Evolutionary conservation across 805 yeast genomes (phyloP).

Genomic region (Spathaspora passalidarum): DNA sequence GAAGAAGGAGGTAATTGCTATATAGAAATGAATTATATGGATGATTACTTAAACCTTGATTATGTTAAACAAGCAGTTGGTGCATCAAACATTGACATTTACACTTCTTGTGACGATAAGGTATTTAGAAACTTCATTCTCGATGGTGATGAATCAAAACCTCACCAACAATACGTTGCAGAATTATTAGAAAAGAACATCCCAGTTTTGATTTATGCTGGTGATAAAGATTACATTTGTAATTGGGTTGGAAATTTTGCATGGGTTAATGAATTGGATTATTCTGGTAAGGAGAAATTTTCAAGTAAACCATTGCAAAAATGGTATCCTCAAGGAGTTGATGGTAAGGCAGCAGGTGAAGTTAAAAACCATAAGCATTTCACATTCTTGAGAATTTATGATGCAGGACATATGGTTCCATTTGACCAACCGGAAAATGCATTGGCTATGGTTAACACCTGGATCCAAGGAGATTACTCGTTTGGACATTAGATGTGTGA

Average conservation of each 20-base stretch:
- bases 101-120: slow-evolving; percentile 47
- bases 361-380: slow-evolving; percentile 70
- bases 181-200: slow-evolving; percentile 36
- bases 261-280: slow-evolving; percentile 37
- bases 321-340: slow-evolving; percentile 27
- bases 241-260: slow-evolving; percentile 45
- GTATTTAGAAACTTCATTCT: slow-evolving; percentile 49
- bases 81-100: slow-evolving; percentile 47
- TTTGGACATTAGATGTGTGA: slow-evolving; percentile 12
- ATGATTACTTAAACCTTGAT: slow-evolving; percentile 50
- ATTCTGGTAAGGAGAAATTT: slow-evolving; percentile 19
- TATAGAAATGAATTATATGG: slow-evolving; percentile 46
- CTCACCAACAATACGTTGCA: slow-evolving; percentile 63
- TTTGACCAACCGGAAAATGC: slow-evolving; percentile 79
- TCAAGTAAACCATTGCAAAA: slow-evolving; percentile 25
- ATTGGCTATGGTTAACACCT: slow-evolving; percentile 78
- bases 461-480: slow-evolving; percentile 69
- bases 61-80: slow-evolving; percentile 56
- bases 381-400: slow-evolving; percentile 80
- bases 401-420: slow-evolving; percentile 97
- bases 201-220: slow-evolving; percentile 43
- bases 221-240: slow-evolving; percentile 45
- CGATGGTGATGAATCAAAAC: slow-evolving; percentile 66
- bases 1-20: slow-evolving; percentile 55
- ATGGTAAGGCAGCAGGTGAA: slow-evolving; percentile 61